phyloP scores from a whole-genome alignment of 2,329 filamentous ascomycete genomes.

The Diaporthe sp. region DNA sequence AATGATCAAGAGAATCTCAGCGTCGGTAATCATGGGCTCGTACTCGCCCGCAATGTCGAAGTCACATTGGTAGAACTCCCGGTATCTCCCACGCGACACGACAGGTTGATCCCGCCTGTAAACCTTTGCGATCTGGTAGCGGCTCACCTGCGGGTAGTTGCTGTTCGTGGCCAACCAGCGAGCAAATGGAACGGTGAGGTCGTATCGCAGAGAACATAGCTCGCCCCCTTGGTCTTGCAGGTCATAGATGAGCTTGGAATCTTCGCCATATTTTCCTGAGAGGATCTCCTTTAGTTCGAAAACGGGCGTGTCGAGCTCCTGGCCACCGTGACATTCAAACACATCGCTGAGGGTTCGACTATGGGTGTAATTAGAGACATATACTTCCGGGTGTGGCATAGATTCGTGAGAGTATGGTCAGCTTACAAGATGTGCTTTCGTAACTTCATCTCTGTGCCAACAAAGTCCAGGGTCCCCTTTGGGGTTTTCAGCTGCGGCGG shows the following conservation, averaged over 20 bases:
- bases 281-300: conserved; percentile 85
- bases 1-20: conserved; percentile 87
- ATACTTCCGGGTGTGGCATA: neutral
- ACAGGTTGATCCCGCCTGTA: conserved; percentile 80
- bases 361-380: neutral
- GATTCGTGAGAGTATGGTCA: no score
- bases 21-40: conserved; percentile 92
- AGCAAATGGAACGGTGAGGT: conserved; percentile 86
- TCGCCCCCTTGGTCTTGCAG: conserved; percentile 88
- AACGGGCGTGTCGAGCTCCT: conserved; percentile 79
- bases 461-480: conserved; percentile 83
- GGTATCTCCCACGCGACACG: conserved; percentile 91
- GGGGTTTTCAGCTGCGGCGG: conserved; percentile 77
- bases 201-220: conserved; percentile 84
- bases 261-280: conserved; percentile 51
- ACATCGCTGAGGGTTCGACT: conserved; percentile 70
- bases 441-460: conserved; percentile 76
- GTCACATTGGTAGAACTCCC: conserved; percentile 97
- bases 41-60: conserved; percentile 93
- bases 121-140: conserved; percentile 83
- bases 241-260: conserved; percentile 79
- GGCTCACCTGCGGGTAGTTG: conserved; percentile 85
- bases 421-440: conserved; percentile 74
- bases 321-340: conserved; percentile 80
- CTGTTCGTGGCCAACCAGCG: conserved; percentile 95